Evolutionary conservation across 768 basidiomycete species (phyloP).

Genomic region (Mycena floridula): DNA sequence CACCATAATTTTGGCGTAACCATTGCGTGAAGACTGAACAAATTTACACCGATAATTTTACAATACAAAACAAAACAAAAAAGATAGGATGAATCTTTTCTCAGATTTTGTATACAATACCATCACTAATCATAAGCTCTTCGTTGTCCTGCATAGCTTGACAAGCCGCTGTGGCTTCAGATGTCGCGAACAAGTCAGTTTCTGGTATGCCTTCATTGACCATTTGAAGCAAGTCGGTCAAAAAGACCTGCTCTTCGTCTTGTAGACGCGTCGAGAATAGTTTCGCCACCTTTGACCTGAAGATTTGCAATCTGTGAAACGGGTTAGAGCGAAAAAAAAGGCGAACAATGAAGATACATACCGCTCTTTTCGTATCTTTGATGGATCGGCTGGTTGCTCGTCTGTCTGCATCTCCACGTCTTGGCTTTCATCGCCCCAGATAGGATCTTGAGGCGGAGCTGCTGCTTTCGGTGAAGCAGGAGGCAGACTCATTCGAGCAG

Average conservation of each 20-base stretch:
- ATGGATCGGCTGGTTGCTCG: constrained; percentile 32
- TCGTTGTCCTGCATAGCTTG: constrained; percentile 72
- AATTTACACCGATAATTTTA: too few species aligned
- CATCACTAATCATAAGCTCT: constrained; percentile 85
- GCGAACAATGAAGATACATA: constrained; percentile 26
- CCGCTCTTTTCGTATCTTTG: constrained; percentile 52
- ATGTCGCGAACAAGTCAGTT: constrained; percentile 68
- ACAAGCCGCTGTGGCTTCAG: constrained; percentile 72
- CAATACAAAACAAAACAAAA: too few species aligned
- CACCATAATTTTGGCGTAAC: too few species aligned
- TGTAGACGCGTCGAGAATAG: constrained; percentile 63
- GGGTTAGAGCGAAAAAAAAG: neutral
- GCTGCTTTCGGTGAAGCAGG: constrained; percentile 23
- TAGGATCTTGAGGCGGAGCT: constrained; percentile 41
- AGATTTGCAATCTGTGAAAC: constrained; percentile 30
- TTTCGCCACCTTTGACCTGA: constrained; percentile 71
- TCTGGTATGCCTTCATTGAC: constrained; percentile 74
- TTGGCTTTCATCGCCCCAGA: constrained; percentile 65
- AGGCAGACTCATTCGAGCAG: constrained; percentile 48
- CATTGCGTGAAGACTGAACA: too few species aligned
- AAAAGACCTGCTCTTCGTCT: constrained; percentile 72
- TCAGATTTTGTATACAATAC: constrained; percentile 78
- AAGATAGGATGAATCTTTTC: too few species aligned
- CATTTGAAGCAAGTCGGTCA: constrained; percentile 60
- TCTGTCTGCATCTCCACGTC: constrained; percentile 57